A percentile compares a stretch with the other conserved stretches of the same genome.
Conservation (phyloP, 129 eudicot genomes). For the Tanacetum coccineum region DNA sequence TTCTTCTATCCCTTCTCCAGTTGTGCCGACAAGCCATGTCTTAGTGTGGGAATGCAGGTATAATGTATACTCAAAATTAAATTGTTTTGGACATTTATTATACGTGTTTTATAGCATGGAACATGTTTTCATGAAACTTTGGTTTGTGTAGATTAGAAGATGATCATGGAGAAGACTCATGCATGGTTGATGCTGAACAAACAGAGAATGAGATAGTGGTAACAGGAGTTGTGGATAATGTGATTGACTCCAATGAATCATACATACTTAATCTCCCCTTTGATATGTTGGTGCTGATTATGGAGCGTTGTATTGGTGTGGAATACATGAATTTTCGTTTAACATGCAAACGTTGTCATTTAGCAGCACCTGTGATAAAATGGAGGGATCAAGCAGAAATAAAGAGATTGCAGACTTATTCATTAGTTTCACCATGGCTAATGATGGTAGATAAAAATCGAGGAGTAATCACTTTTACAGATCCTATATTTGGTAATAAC, state of each 20-base stretch:
- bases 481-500: background rate
- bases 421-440: background rate
- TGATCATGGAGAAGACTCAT: background rate
- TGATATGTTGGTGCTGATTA: background rate
- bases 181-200: background rate
- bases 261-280: background rate
- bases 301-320: too few species aligned
- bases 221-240: background rate
- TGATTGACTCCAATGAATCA: background rate
- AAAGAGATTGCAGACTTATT: background rate
- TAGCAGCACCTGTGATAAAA: background rate
- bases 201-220: background rate
- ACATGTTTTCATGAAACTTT: background rate
- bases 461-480: background rate
- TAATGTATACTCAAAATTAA: background rate
- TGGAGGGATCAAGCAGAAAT: background rate
- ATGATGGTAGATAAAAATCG: background rate
- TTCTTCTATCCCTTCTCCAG: too few species aligned
- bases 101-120: background rate
- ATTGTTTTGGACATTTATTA: background rate
- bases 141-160: background rate
- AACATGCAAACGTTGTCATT: too few species aligned
- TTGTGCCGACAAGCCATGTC: too few species aligned
- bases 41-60: background rate
- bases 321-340: too few species aligned